These are phyloP conservation scores for Phragmites australis DNA, from an alignment of 176 grass and related monocot genomes.

Conservation along the genomic window DNA sequence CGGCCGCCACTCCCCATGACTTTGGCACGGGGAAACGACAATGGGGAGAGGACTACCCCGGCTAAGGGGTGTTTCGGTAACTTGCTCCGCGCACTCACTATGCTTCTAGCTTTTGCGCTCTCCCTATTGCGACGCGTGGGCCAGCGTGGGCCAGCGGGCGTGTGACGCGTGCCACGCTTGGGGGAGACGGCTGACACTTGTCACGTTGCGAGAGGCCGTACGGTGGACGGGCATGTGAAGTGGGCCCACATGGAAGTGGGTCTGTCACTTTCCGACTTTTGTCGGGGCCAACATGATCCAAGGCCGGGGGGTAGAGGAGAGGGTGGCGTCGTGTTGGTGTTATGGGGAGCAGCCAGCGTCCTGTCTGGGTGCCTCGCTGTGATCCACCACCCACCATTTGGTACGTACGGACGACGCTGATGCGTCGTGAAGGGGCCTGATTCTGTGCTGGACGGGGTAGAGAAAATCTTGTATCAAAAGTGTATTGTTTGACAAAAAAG, in stretches of 20 bases:
- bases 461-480: too few relatives aligned
- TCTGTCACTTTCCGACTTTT: neutral
- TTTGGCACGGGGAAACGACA: slow-evolving; percentile 38
- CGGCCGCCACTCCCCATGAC: neutral
- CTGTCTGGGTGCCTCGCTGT: slow-evolving; percentile 21
- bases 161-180: slow-evolving; percentile 40
- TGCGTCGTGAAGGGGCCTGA: neutral
- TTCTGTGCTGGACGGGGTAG: too few relatives aligned
- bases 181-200: neutral
- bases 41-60: neutral
- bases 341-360: slow-evolving; percentile 18
- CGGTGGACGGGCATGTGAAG: slow-evolving; percentile 41
- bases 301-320: neutral
- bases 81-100: neutral
- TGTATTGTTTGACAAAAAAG: too few relatives aligned
- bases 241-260: slow-evolving; percentile 5
- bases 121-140: slow-evolving; percentile 41
- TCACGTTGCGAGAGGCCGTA: neutral
- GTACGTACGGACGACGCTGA: slow-evolving; percentile 15
- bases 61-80: slow-evolving; percentile 36
- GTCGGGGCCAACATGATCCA: neutral
- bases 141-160: neutral
- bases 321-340: neutral
- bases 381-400: neutral
- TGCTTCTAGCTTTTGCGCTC: neutral